Base-by-base conservation (phyloP, 495 filamentous ascomycete species). In the Cladorrhinum samala region DNA sequence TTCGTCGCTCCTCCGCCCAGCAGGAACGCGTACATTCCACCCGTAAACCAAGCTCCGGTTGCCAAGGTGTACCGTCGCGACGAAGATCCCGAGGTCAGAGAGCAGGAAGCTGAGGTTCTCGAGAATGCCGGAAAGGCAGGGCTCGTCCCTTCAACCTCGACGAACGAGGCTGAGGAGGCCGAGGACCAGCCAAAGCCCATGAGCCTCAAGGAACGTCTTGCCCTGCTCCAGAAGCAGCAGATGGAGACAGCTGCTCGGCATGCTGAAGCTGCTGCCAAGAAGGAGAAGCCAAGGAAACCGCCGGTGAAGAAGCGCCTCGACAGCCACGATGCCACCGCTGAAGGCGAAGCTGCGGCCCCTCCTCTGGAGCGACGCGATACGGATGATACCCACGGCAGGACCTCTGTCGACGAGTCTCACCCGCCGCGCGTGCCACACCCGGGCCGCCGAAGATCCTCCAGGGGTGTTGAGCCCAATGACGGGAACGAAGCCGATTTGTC, bases 1-100 rank as follows among this genome's bases (percentile, higher is more conserved):
- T 98, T 96, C 61, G 93, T 98, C 53, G 86, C 93, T 1, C 90
- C 94, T 25, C 93, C 93, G 48, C 93, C 93, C 6, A 95, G 89
- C 68, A 87, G 91, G 57, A 85, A 96, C 76, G 85, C 94, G 2
- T 98, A 89, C 61, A 80, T 97, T 1, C 86, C 93, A 33, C 83
- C 84, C 4, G 82, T 83, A 30, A 72, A 67, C 9, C 66, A 76
- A 38, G 81, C 84, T 30, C 75, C 82, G 23, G 82, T 83, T 16
- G 79, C 84, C 24, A 93, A 85, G 71, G 66, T 89, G 9, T 96
- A 95, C 61, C 82, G 84, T 49, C 77, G 95, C 37, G 93, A 96
- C 42, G 93, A 96, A 58, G 89, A 96, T 57, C 87, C 90, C 0
- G 89, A 91, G 54, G 76, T 92, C 49, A 81, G 77, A 48, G 85